Evolutionary conservation across 805 yeast species (phyloP), one percentile per base, ranked within the genome.

Genomic region (Candida taoyuanica): DNA sequence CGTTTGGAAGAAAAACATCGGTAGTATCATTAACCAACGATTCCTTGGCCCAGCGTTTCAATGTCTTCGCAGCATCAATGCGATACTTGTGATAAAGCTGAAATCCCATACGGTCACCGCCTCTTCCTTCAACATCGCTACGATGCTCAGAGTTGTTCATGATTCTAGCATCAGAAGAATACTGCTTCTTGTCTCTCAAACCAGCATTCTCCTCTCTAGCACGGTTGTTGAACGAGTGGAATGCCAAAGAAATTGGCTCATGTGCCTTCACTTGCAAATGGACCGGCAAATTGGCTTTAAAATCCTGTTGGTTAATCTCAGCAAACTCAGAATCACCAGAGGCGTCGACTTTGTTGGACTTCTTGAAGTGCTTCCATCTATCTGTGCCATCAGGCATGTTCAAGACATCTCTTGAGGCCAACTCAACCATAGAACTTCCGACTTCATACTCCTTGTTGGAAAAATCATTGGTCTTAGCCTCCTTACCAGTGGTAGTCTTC

Each of bases 151-250:
- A 64, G 50, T 73, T 83, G 25, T 78, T 77, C 33, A 79, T 79
- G 25, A 89, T 79, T 56, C 98, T 74, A 1, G 89, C 73, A 59
- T 91, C 98, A 1, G 80, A 71, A 7, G 96, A 85, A 37, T 78
- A 76, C 39, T 78, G 76, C 64, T 91, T 91, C 54, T 75, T 77
- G 42, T 88, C 96, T 40, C 95, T 67, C 16, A 91, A 73, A 36
- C 98, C 98, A 28, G 67, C 63, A 55, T 91, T 91, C 20, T 86
- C 95, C 39, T 73, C 82, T 20, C 97, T 96, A 0, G 96, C 94
- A 52, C 94, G 71, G 54, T 85, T 78, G 58, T 89, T 91, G 64
- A 89, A 91, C 0, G 95, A 80, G 44, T 70, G 70, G 39, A 58
- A 61, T 8, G 40, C 41, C 31, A 53, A 41, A 16, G 52, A 44